These are phyloP conservation scores for Candida parachauliodes DNA, from an alignment of 805 yeast genomes.

Conservation along the genomic window DNA sequence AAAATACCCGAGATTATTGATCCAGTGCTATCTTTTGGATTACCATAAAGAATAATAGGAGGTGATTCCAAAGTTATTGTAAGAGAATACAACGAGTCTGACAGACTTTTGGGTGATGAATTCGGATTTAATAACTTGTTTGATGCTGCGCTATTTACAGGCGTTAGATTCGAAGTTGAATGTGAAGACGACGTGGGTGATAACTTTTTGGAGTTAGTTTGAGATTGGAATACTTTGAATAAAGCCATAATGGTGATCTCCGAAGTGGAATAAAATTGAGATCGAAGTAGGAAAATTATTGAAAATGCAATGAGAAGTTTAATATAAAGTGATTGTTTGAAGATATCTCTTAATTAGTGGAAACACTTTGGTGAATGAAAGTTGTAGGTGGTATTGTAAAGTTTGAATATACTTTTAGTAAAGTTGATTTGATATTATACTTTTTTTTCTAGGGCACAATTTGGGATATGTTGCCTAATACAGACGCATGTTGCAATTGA, in stretches of 20 bases:
- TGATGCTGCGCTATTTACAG: background rate
- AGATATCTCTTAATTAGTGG: too few relatives aligned
- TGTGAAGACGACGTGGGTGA: constrained; percentile 1
- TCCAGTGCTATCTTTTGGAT: constrained; percentile 75
- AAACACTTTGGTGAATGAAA: too few relatives aligned
- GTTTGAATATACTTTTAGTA: too few relatives aligned
- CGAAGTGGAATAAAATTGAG: too few relatives aligned
- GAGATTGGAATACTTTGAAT: constrained; percentile 1
- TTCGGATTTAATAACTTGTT: background rate
- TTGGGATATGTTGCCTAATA: too few relatives aligned
- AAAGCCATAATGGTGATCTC: background rate
- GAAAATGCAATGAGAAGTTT: too few relatives aligned
- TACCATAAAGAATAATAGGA: constrained; percentile 83
- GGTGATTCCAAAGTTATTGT: constrained; percentile 79
- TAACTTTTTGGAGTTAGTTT: background rate
- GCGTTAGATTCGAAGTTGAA: background rate
- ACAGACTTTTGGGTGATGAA: background rate
- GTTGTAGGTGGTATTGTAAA: too few relatives aligned
- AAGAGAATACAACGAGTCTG: constrained; percentile 24
- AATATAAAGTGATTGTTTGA: too few relatives aligned
- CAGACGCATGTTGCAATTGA: background rate
- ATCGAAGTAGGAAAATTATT: too few relatives aligned
- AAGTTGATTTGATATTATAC: too few relatives aligned
- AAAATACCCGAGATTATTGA: constrained; percentile 80
- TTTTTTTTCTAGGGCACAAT: too few relatives aligned